Conservation (phyloP, 352 stramenopile genomes). For the Globisporangium solare region DNA sequence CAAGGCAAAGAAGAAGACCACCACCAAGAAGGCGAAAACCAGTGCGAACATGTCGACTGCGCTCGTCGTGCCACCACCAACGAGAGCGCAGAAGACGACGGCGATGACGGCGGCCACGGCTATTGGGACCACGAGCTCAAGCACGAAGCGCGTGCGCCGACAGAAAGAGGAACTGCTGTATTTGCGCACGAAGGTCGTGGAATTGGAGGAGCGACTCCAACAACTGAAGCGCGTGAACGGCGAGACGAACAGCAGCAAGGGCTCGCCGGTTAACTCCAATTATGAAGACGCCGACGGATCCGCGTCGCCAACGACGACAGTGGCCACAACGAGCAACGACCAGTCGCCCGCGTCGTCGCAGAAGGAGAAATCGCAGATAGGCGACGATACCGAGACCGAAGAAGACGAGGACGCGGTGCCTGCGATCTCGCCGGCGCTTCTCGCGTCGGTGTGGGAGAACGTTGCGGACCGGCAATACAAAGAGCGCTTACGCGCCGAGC, state of each 20-base stretch:
- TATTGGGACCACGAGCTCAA: constrained; percentile 8
- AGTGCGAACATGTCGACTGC: no score
- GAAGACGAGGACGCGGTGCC: constrained; percentile 5
- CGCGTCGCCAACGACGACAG: background rate
- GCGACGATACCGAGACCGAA: constrained; percentile 1
- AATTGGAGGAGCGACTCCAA: constrained; percentile 16
- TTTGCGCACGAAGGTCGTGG: constrained; percentile 16
- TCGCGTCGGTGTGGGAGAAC: constrained; percentile 26
- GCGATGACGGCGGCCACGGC: background rate
- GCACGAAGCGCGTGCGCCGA: constrained; percentile 17
- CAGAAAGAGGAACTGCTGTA: constrained; percentile 22
- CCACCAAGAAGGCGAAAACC: no score
- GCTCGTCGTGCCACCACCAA: background rate
- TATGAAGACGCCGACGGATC: constrained; percentile 4
- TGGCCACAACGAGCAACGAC: background rate
- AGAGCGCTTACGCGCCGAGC: constrained; percentile 20
- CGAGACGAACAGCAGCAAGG: constrained; percentile 2
- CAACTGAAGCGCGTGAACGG: constrained; percentile 15
- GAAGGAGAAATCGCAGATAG: constrained; percentile 1
- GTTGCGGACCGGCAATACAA: constrained; percentile 21
- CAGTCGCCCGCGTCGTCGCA: background rate
- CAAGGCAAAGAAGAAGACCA: no score
- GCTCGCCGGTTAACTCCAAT: constrained; percentile 4
- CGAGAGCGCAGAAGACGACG: background rate
- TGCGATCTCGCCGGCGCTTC: constrained; percentile 17